Conservation (phyloP, 441 rosid species). For the Eruca vesicaria region DNA sequence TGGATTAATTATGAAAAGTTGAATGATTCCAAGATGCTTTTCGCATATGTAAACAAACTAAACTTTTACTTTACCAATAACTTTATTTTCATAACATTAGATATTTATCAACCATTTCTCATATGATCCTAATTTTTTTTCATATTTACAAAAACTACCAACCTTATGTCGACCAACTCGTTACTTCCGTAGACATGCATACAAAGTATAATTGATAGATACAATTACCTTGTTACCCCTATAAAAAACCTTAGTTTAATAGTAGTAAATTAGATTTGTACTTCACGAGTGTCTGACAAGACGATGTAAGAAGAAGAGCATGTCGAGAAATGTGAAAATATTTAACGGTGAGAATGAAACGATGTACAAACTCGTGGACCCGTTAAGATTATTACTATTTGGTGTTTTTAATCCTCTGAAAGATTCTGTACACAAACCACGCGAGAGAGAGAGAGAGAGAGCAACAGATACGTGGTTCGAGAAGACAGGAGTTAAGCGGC, state of each 20-base stretch:
- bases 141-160: neutral
- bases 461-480: slow-evolving; percentile 42
- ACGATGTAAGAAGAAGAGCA: neutral
- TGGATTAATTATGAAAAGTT: slow-evolving; percentile 32
- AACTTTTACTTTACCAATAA: slow-evolving; percentile 16
- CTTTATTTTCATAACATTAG: slow-evolving; percentile 8
- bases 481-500: slow-evolving; percentile 37
- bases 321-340: neutral
- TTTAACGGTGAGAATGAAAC: neutral
- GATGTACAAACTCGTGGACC: slow-evolving; percentile 32
- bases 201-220: neutral
- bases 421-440: slow-evolving; percentile 13
- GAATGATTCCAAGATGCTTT: slow-evolving; percentile 34
- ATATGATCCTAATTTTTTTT: neutral
- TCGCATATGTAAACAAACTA: slow-evolving; percentile 11
- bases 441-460: slow-evolving; percentile 12
- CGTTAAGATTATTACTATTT: neutral
- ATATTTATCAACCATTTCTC: neutral
- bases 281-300: neutral
- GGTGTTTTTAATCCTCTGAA: neutral
- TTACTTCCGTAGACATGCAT: neutral
- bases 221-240: neutral
- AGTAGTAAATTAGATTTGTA: neutral
- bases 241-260: neutral
- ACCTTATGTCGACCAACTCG: slow-evolving; percentile 13